Evolutionary conservation across 1,284 basidiomycete genomes (phyloP), one percentile per base, ranked within the genome.

Genomic region (Naganishia sp.): DNA sequence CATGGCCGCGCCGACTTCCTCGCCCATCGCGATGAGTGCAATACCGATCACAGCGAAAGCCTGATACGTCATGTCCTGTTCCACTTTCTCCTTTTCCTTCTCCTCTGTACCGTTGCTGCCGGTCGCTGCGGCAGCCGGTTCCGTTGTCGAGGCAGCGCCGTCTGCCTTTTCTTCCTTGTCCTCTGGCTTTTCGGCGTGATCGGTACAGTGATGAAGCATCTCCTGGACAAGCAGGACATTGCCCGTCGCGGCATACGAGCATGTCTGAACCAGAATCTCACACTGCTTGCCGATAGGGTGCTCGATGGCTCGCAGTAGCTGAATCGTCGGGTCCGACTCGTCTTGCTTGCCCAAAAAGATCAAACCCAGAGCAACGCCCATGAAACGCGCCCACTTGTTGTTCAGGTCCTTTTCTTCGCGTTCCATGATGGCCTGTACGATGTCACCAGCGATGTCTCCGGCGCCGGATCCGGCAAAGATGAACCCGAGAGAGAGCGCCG

Each of bases 1-100:
- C 94, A 99, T 99, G 80, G 99, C 94, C 3, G 94, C 88, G 60
- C 96, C 96, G 53, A 99, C 89, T 55, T 99, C 95, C 80, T 99
- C 96, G 47, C 96, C 96, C 94, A 99, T 99, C 1, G 95, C 90
- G 49, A 99, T 90, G 56, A 99, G 81, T 0, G 95, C 90, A 72
- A 99, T 92, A 50, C 92, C 95, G 52, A 99, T 85, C 47, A 96
- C 93, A 15, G 96, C 92, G 72, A 98, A 92, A 0, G 92, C 87
- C 80, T 98, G 92, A 84, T 92, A 93, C 43, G 89, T 88, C 72
- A 96, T 90, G 69, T 91, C 86, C 71, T 85, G 82, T 32, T 67
- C 63, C 57, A 84, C 84, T 2, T 84, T 81, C 11, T 86, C 85
- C 70, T 85, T 84, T 70, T 84, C 77, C 60, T 76, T 72, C 62